Conservation (phyloP, 2,329 filamentous ascomycete genomes). For the Penicillium janthinellum region DNA sequence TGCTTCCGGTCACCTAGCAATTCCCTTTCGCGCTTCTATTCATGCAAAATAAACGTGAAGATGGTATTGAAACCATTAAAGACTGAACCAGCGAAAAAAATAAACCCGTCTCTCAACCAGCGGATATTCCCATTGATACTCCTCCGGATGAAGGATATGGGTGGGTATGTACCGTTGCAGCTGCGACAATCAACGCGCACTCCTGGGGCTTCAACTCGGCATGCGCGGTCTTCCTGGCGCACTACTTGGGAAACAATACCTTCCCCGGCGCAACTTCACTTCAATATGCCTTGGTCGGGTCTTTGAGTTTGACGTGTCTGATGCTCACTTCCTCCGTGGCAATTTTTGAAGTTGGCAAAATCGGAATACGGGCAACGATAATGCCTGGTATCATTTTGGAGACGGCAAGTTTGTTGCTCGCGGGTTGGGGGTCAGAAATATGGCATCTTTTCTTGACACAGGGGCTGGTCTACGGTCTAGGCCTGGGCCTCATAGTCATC, state of each 20-base stretch:
- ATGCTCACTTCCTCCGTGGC: constrained; percentile 31
- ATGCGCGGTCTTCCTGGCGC: constrained; percentile 49
- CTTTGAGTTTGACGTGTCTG: constrained; percentile 39
- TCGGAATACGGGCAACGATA: constrained; percentile 7
- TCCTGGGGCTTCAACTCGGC: constrained; percentile 22
- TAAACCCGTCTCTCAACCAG: background rate
- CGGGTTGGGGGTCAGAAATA: constrained; percentile 26
- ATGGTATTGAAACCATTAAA: background rate
- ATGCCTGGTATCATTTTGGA: background rate
- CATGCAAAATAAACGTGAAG: background rate
- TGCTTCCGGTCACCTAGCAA: background rate
- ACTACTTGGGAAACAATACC: constrained; percentile 40
- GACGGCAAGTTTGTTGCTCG: constrained; percentile 19
- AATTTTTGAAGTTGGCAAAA: background rate
- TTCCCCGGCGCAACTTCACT: constrained; percentile 39
- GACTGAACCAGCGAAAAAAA: background rate
- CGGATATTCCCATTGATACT: background rate
- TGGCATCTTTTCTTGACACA: constrained; percentile 30
- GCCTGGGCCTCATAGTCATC: constrained; percentile 29
- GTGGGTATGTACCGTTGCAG: constrained; percentile 13
- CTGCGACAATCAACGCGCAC: constrained; percentile 10
- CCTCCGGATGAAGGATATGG: constrained; percentile 16
- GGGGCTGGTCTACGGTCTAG: constrained; percentile 28
- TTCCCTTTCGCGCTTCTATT: background rate
- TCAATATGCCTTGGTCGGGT: constrained; percentile 46